Base-by-base conservation (phyloP, 2,329 filamentous ascomycete genomes). In the Phaeophleospora eucalypticola region DNA sequence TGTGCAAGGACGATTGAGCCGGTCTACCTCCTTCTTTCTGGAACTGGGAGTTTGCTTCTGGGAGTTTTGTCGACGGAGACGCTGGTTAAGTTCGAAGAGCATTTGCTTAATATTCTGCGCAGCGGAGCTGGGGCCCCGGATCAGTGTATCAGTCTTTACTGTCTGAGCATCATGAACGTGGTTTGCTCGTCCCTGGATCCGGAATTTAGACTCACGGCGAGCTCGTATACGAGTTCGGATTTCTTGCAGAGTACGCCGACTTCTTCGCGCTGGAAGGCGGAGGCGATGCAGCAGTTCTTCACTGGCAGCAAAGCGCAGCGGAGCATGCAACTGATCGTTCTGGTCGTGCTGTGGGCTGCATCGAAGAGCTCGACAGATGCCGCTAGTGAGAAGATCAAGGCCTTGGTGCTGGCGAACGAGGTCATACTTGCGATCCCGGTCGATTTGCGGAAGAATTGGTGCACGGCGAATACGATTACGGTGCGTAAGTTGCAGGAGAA, bases 91-190 rank as follows among this genome's bases (percentile, higher is more conserved):
- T 57, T 69, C 19, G 59, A 68, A 48, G 53, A 61, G 19, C 55
- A 63, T 29, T 52, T 69, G 15, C 43, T 66, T 16, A 52, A 56
- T 7, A 65, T 68, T 15, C 46, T 69, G 2, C 55, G 58, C 17
- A 61, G 56, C 41, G 59, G 51, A 36, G 38, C 53, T 41, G 46
- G 53, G 46, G 41, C 51, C 3, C 21, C 57, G 29, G 61, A 66
- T 33, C 58, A 65, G 20, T 60, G 59, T 36, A 46, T 67, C 7
- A 61, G 57, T 10, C 52, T 70, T 8, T 59, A 66, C 41, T 69
- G 67, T 46, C 52, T 70, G 14, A 61, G 62, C 0, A 66, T 68
- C 48, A 66, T 68, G 60, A 60, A 62, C 15, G 52, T 57, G 8
- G 56, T 65, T 32, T 48, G 54, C 29, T 50, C 36, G 3, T 58